Evolutionary conservation across 441 rosid genomes (phyloP).

Genomic region (Erodium trifolium): DNA sequence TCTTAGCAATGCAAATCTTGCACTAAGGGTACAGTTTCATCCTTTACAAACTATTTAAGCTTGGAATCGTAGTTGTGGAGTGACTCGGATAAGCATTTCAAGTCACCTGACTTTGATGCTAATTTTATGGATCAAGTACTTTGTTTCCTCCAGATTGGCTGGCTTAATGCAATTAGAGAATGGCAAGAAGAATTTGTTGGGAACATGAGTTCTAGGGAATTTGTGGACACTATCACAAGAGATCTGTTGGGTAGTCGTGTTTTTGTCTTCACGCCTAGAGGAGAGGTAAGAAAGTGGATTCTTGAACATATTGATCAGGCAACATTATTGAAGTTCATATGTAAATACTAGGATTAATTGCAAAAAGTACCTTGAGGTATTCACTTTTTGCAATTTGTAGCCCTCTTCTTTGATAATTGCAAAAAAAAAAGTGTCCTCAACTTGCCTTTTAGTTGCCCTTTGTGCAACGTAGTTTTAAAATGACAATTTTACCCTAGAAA

Average conservation of each 20-base stretch:
- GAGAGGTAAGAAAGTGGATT: constrained; percentile 56
- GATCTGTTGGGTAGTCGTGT: constrained; percentile 91
- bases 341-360: not conserved
- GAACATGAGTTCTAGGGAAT: constrained; percentile 98
- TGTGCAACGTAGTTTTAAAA: too few relatives aligned
- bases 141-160: constrained; percentile 72
- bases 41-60: constrained; percentile 18
- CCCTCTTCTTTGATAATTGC: too few relatives aligned
- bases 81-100: constrained; percentile 14
- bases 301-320: constrained; percentile 1
- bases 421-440: not conserved
- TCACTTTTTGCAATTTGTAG: too few relatives aligned
- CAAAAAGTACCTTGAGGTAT: too few relatives aligned
- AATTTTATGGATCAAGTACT: constrained; percentile 33
- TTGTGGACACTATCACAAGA: constrained; percentile 85
- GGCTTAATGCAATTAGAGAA: constrained; percentile 97
- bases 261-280: constrained; percentile 91
- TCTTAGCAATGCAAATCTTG: constrained; percentile 88
- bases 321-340: not conserved
- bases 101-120: constrained; percentile 25
- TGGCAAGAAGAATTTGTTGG: constrained; percentile 99
- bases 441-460: too few relatives aligned
- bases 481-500: too few relatives aligned
- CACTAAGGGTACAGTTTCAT: constrained; percentile 64
- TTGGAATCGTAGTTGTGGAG: not conserved